phyloP scores from a whole-genome alignment of 805 yeast species.

The Ogataea trehalophila region DNA sequence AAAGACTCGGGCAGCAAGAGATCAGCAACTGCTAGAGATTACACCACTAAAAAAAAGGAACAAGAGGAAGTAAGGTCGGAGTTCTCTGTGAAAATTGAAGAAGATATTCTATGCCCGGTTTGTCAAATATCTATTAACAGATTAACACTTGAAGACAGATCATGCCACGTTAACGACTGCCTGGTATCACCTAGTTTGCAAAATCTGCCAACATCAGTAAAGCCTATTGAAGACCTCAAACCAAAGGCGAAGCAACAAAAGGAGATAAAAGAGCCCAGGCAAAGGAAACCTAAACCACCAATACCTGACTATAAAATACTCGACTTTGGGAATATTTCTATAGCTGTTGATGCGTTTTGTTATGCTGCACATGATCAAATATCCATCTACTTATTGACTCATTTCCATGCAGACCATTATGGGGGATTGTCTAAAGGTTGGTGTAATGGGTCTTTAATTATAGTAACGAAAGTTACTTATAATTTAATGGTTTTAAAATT shows the following conservation, averaged over 20 bases:
- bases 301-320: conserved; percentile 55
- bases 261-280: conserved; percentile 2
- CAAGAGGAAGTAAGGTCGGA: no score
- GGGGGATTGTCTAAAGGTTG: conserved; percentile 79
- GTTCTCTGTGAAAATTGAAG: background rate
- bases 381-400: conserved; percentile 59
- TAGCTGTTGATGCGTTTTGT: conserved; percentile 67
- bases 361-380: conserved; percentile 43
- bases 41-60: no score
- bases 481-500: conserved; percentile 50
- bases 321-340: conserved; percentile 32
- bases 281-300: conserved; percentile 27
- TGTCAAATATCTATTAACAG: conserved; percentile 38
- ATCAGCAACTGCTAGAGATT: no score
- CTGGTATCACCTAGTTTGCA: conserved; percentile 24
- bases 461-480: conserved; percentile 68
- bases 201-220: background rate
- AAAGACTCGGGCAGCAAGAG: no score
- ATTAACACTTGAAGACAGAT: conserved; percentile 38
- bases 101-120: conserved; percentile 43
- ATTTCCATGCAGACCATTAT: conserved; percentile 93
- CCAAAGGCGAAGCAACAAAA: background rate
- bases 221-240: background rate
- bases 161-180: conserved; percentile 54
- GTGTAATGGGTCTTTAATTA: conserved; percentile 60